Evolutionary conservation across 345 rosid genomes (phyloP).

Genomic region (Lumnitzera littorea): DNA sequence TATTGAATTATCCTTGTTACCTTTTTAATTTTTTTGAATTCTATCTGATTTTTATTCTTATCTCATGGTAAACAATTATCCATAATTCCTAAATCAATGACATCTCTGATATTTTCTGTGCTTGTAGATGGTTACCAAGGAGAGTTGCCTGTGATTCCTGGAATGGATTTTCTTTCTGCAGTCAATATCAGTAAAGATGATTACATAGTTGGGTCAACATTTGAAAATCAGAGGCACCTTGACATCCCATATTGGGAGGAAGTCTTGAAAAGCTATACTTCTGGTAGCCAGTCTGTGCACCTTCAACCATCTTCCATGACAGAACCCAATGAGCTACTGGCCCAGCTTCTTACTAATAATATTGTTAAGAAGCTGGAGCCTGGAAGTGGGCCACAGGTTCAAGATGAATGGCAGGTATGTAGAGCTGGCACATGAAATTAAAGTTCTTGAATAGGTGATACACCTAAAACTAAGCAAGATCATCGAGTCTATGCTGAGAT

Average conservation of each 20-base stretch:
- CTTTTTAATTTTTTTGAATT: slow-evolving; percentile 9
- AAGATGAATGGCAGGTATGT: slow-evolving; percentile 52
- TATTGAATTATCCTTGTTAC: slow-evolving; percentile 17
- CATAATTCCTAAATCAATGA: too few relatives aligned
- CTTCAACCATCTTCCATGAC: slow-evolving; percentile 24
- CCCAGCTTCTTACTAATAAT: slow-evolving; percentile 31
- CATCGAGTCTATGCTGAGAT: background rate
- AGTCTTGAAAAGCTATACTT: slow-evolving; percentile 31
- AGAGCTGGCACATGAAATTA: background rate
- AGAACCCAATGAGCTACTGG: slow-evolving; percentile 32
- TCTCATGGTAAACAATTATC: background rate
- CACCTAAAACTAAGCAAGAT: too few relatives aligned
- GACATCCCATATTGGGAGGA: slow-evolving; percentile 67
- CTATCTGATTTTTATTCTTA: background rate
- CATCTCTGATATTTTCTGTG: slow-evolving; percentile 10
- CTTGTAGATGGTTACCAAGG: slow-evolving; percentile 43
- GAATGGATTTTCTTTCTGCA: slow-evolving; percentile 26
- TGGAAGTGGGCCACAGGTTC: slow-evolving; percentile 31
- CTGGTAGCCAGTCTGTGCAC: slow-evolving; percentile 38
- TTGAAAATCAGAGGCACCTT: slow-evolving; percentile 40
- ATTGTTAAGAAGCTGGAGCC: slow-evolving; percentile 39
- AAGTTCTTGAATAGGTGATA: background rate
- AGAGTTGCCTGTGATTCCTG: slow-evolving; percentile 29
- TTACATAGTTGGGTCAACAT: slow-evolving; percentile 30
- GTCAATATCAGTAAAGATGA: slow-evolving; percentile 27